Evolutionary conservation across 2,329 filamentous ascomycete genomes (phyloP), one percentile per base, ranked within the genome.

Genomic region (Paraconiothyrium brasiliense): DNA sequence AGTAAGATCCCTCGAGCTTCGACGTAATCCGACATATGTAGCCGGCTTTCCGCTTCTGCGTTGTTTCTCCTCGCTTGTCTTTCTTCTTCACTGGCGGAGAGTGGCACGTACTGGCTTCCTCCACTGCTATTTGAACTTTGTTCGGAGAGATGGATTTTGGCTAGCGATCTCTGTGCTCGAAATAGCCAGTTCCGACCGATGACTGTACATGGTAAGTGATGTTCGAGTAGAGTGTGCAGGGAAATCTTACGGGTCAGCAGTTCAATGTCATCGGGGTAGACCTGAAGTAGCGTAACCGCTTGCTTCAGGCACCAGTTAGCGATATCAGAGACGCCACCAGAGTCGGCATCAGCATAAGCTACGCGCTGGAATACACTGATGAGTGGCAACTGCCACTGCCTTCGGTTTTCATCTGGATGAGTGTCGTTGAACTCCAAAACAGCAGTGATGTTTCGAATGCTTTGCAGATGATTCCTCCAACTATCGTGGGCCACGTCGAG

Each of bases 111-210:
- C 59, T 72, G 67, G 65, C 73, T 74, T 55, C 68, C 67, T 30
- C 74, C 71, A 59, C 78, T 80, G 54, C 68, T 72, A 8, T 74
- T 78, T 10, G 79, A 79, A 37, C 76, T 74, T 57, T 73, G 73
- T 48, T 85, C 84, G 48, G 79, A 72, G 14, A 72, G 75, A 58
- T 84, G 80, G 60, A 86, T 85, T 57, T 79, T 80, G 35, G 82
- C 78, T 24, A 86, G 74, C 37, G 76, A 78, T 59, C 77, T 80
- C 65, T 86, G 84, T n/a, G 84, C 81, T 67, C 81, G 82, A 47
- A 80, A 77, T 1, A 86, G 76, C 84, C 85, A 87, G 48, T 82
- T 81, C 30, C 80, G 75, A 20, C 84, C 84, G 22, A 86, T 75
- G 3, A 84, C 84, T 83, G 66, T 41, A 35, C n/a, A 49, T 1